Evolutionary conservation across 768 basidiomycete genomes (phyloP), one percentile per base, ranked within the genome.

Genomic region (Agrocybe praecox): DNA sequence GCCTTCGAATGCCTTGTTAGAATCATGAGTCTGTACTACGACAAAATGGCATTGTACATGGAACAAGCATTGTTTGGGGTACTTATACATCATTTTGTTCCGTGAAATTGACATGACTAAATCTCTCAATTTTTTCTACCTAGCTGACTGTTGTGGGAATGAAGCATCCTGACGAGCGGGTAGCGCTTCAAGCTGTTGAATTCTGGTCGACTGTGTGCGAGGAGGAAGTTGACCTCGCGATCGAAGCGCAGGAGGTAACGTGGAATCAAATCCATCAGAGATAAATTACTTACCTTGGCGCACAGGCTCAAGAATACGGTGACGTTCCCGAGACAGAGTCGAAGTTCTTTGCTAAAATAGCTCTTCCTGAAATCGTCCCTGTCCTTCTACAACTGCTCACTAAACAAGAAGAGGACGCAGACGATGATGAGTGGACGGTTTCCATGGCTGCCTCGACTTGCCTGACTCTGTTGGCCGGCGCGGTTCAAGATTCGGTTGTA

Each of bases 171-270:
- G 95, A 98, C 62, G 95, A 97, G 65, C 79, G 86, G 7, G 96
- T 99, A 34, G 94, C 95, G 0, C 74, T 98, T 24, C 97, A 99
- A 72, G 97, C 97, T 21, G 89, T 99, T 51, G 97, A 99, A 69
- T 99, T 99, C 74, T 99, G 97, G 97, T 96, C 96, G 5, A 98
- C 96, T 8, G 96, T 98, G 1, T 98, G 95, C 67, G 96, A 99
- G 69, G 94, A 97, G 71, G 97, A 99, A 72, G 87, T 94, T 21
- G 96, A 98, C 55, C 79, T 98, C 47, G 88, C 90, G 18, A 82
- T 94, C 62, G 96, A 98, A 68, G 92, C 92, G 1, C 89, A 92
- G 59, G 96, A 98, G 79, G 94, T 93, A 29, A 67, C 53, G 78
- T 68, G 11, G 6, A 40, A 14, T 40, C 23, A 21, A 46, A 24